Evolutionary conservation across 768 basidiomycete genomes (phyloP).

Genomic region (Lentinula detonsa): DNA sequence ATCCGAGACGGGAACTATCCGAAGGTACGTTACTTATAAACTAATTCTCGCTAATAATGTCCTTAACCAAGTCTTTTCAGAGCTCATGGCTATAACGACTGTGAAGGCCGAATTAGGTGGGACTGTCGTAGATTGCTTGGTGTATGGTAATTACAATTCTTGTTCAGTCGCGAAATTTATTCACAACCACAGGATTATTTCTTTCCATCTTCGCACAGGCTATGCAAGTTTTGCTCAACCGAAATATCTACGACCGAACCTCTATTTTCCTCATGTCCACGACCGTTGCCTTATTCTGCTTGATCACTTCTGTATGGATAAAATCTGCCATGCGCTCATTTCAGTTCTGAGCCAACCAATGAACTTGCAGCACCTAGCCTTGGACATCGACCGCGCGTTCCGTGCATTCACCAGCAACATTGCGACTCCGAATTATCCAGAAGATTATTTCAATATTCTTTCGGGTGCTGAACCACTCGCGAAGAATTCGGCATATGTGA

Average conservation of each 20-base stretch:
- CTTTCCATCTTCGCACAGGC: constrained; percentile 1
- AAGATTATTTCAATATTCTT: constrained; percentile 3
- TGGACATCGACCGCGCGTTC: constrained; percentile 5
- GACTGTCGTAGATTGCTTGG: neutral
- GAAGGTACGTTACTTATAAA: too few species aligned
- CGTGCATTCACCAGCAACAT: constrained; percentile 3
- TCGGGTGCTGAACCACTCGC: constrained; percentile 2
- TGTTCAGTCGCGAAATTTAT: neutral
- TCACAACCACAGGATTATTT: neutral
- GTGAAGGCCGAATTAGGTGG: neutral
- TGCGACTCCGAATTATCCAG: constrained; percentile 2
- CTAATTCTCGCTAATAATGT: too few species aligned
- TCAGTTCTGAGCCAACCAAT: neutral
- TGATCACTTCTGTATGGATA: constrained; percentile 1
- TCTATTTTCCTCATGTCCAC: neutral
- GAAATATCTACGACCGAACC: neutral
- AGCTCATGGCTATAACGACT: neutral
- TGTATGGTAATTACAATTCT: neutral
- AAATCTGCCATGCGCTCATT: neutral
- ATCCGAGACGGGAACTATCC: too few species aligned
- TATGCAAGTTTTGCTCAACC: neutral
- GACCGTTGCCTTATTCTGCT: neutral
- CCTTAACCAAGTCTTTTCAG: too few species aligned
- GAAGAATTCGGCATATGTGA: constrained; percentile 7
- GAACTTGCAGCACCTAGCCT: neutral